Evolutionary conservation across 805 yeast species (phyloP).

Genomic region (Schizosaccharomyces lindneri): DNA sequence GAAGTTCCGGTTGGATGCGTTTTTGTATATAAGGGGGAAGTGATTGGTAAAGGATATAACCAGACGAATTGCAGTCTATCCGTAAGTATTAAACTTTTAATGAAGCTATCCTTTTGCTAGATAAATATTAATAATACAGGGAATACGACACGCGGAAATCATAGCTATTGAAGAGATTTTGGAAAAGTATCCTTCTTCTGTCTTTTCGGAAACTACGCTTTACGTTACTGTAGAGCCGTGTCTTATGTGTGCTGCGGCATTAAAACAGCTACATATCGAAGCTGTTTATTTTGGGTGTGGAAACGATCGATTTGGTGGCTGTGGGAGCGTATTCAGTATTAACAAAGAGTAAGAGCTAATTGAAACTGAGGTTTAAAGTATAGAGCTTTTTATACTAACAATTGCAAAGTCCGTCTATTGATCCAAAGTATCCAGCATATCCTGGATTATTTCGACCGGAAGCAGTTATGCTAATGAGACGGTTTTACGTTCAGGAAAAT

Average conservation of each 20-base stretch:
- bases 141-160: slow-evolving; percentile 84
- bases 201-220: slow-evolving; percentile 33
- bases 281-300: slow-evolving; percentile 76
- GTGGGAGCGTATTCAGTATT: slow-evolving; percentile 57
- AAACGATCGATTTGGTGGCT: slow-evolving; percentile 89
- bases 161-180: slow-evolving; percentile 41
- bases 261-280: slow-evolving; percentile 53
- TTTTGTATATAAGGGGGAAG: slow-evolving; percentile 26
- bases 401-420: slow-evolving; percentile 6
- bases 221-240: slow-evolving; percentile 97
- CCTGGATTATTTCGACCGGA: slow-evolving; percentile 68
- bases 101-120: not conserved
- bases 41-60: slow-evolving; percentile 60
- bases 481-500: slow-evolving; percentile 69
- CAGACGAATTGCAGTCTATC: slow-evolving; percentile 63
- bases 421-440: slow-evolving; percentile 24
- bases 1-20: slow-evolving; percentile 79
- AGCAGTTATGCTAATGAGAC: slow-evolving; percentile 56
- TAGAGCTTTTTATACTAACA: not conserved
- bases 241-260: slow-evolving; percentile 87
- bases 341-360: slow-evolving; percentile 18
- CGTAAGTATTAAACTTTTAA: slow-evolving; percentile 7
- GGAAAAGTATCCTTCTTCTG: slow-evolving; percentile 12
- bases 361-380: slow-evolving; percentile 4
- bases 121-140: slow-evolving; percentile 13